Evolutionary conservation across 139 green algal genomes (phyloP).

Genomic region (Picochlorum sp.): DNA sequence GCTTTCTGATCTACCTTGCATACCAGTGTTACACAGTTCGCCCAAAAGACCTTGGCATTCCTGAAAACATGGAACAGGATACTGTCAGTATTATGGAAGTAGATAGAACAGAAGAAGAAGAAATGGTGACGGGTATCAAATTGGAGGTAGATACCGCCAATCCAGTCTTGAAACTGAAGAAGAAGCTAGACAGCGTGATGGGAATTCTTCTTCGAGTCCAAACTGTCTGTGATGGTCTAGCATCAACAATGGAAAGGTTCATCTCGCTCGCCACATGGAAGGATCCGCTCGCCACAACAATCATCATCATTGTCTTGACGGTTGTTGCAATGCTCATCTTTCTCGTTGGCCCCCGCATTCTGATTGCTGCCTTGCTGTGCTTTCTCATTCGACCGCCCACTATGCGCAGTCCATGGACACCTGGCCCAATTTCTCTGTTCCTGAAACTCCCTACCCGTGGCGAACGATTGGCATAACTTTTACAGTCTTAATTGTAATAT

Average conservation of each 20-base stretch:
- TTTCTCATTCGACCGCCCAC: conserved; percentile 24
- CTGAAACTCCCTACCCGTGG: background rate
- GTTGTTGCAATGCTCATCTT: conserved; percentile 8
- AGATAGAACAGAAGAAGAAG: conserved; percentile 10
- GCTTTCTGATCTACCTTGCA: conserved; percentile 16
- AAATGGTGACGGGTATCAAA: background rate
- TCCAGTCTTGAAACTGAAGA: background rate
- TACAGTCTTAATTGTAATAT: background rate
- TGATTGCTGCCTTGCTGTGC: conserved; percentile 16
- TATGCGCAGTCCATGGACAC: conserved; percentile 24
- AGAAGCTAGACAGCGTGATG: conserved; percentile 11
- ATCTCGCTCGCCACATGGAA: conserved; percentile 17
- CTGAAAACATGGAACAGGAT: conserved; percentile 22
- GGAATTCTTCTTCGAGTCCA: conserved; percentile 20
- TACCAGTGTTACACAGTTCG: background rate
- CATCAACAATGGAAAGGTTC: conserved; percentile 14
- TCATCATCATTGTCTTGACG: conserved; percentile 1
- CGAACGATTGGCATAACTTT: background rate
- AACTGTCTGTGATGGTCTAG: conserved; percentile 15
- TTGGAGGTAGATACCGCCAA: background rate
- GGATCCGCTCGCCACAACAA: conserved; percentile 14
- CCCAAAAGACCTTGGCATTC: background rate
- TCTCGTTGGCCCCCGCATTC: conserved; percentile 2
- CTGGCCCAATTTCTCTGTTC: conserved; percentile 17
- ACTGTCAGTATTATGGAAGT: conserved; percentile 8